Evolutionary conservation across 345 rosid genomes (phyloP), one percentile per base, ranked within the genome.

Genomic region (Angophora floribunda): DNA sequence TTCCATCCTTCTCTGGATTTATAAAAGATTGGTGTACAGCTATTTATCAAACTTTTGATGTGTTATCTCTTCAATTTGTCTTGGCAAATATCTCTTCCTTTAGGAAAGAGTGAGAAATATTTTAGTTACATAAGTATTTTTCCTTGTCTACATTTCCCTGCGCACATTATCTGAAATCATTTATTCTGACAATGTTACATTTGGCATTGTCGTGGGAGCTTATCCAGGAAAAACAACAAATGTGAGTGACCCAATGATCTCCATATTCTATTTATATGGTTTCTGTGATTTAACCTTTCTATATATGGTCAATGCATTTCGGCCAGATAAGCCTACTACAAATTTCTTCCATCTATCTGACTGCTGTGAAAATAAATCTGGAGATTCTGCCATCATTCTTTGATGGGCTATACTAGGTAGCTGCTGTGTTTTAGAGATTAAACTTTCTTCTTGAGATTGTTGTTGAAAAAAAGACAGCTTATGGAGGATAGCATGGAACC

Each of bases 211-310:
- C 44, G 4, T 55, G 86, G 91, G 90, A 36, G 61, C 90, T 79
- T 50, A 87, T 90, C 90, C 94, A 95, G 95, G 97, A 55, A 95
- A 93, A 89, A 94, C 97, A 89, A 86, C 96, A 41, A 92, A 92
- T 93, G 96, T 94, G 75, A 91, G 93, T 61, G 50, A 51, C 26
- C 87, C 86, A 50, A 9, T 55, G 21, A 80, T 47, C 86, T 36
- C 28, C 52, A 24, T 86, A 85, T 86, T 45, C 44, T 86, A 13
- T n/a, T 44, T 89, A 52, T 75, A 50, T 14, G 15, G 49, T 22
- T 86, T 57, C 52, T 7, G 7, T 87, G 75, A 52, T 78, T 52
- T 15, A 52, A 85, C 28, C 26, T 55, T 30, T 85, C 49, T 85
- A 47, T 85, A 9, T 2, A 59, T 24, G 65, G 65, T 59, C 65